phyloP scores from a whole-genome alignment of 1,139 yeast genomes.

The Kodamaea alishanica region DNA sequence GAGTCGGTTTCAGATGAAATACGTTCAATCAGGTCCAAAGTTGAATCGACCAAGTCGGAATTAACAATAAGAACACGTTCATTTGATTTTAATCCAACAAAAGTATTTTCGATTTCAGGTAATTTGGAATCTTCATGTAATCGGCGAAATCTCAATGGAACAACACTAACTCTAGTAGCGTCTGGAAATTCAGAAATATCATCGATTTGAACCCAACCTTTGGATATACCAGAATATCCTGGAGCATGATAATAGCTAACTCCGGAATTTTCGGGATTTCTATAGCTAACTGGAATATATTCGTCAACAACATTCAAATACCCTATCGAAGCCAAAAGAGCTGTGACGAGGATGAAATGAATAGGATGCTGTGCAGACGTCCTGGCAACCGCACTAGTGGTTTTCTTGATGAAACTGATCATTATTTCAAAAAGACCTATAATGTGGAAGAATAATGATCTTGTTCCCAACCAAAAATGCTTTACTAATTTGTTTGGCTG shows the following conservation, averaged over 20 bases:
- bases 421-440: constrained; percentile 9
- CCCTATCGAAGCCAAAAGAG: constrained; percentile 75
- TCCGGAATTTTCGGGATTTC: constrained; percentile 16
- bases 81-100: constrained; percentile 27
- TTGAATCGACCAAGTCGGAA: constrained; percentile 31
- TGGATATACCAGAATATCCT: constrained; percentile 28
- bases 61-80: constrained; percentile 45
- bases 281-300: constrained; percentile 49
- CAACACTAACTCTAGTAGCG: constrained; percentile 46
- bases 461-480: too few species aligned
- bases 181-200: constrained; percentile 28
- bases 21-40: constrained; percentile 30
- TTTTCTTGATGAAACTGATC: constrained; percentile 30
- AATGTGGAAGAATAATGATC: too few species aligned
- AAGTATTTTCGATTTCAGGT: constrained; percentile 33
- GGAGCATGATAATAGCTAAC: constrained; percentile 45
- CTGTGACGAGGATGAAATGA: constrained; percentile 73
- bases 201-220: constrained; percentile 41
- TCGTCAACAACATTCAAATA: constrained; percentile 81
- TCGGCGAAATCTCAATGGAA: constrained; percentile 55
- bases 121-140: constrained; percentile 30
- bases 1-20: constrained; percentile 42
- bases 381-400: constrained; percentile 50
- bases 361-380: constrained; percentile 82
- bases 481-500: too few species aligned